Percentiles rank a stretch among this genome's conserved stretches.
Evolutionary conservation across 208 protist species (phyloP).

Genomic region (Trypanosoma theileri): DNA sequence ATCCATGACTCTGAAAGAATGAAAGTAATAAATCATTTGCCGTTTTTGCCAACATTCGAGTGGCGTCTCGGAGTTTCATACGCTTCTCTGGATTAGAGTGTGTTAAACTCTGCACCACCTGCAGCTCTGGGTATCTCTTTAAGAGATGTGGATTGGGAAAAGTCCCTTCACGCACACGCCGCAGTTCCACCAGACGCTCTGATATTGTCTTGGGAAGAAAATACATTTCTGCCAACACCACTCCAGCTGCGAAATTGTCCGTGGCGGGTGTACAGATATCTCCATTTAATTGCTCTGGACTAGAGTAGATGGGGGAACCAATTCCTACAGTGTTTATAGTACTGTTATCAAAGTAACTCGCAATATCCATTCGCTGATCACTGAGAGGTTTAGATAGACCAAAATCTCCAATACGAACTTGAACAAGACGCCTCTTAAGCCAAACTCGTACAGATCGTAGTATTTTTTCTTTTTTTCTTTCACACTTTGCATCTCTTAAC

Average conservation of each 20-base stretch:
- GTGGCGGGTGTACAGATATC: slow-evolving; percentile 54
- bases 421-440: slow-evolving; percentile 53
- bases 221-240: slow-evolving; percentile 86
- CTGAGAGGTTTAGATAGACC: slow-evolving; percentile 60
- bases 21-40: slow-evolving; percentile 22
- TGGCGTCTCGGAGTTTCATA: slow-evolving; percentile 28
- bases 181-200: slow-evolving; percentile 64
- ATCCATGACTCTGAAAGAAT: neutral
- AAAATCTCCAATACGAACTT: slow-evolving; percentile 81
- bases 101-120: slow-evolving; percentile 49
- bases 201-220: slow-evolving; percentile 69
- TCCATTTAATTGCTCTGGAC: slow-evolving; percentile 81
- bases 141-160: slow-evolving; percentile 37
- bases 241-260: slow-evolving; percentile 70
- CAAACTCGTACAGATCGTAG: slow-evolving; percentile 29
- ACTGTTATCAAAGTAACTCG: slow-evolving; percentile 43
- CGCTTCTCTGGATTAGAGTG: slow-evolving; percentile 22
- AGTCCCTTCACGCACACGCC: slow-evolving; percentile 50
- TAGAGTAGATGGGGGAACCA: slow-evolving; percentile 87
- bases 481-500: neutral
- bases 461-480: neutral
- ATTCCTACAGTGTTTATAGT: slow-evolving; percentile 69
- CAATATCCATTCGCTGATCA: slow-evolving; percentile 37
- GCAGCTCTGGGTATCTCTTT: slow-evolving; percentile 61
- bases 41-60: slow-evolving; percentile 2